Evolutionary conservation across 2,329 filamentous ascomycete genomes (phyloP).

Genomic region (Aspergillus sp.): DNA sequence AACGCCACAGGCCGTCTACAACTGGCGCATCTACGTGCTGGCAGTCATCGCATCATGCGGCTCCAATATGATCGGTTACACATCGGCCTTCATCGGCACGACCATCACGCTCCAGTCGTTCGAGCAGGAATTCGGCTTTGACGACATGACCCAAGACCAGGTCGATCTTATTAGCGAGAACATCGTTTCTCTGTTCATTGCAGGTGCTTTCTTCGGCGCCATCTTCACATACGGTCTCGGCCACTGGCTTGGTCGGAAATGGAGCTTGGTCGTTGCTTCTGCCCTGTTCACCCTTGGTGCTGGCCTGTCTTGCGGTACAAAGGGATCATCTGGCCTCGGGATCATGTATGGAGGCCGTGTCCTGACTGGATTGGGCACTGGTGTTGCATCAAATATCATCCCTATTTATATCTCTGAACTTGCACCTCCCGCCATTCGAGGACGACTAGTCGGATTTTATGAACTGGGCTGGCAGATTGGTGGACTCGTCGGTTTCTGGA

Average conservation of each 20-base stretch:
- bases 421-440: conserved; percentile 58
- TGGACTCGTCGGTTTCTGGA: conserved; percentile 53
- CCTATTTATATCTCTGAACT: conserved; percentile 63
- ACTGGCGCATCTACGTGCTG: conserved; percentile 58
- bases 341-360: conserved; percentile 59
- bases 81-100: conserved; percentile 76
- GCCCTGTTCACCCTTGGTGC: conserved; percentile 69
- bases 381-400: conserved; percentile 56
- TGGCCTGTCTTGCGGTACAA: conserved; percentile 70
- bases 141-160: conserved; percentile 52
- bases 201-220: conserved; percentile 78
- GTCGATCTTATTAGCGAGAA: conserved; percentile 62
- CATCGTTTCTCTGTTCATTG: conserved; percentile 79
- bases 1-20: conserved; percentile 59
- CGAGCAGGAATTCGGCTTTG: conserved; percentile 61
- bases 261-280: conserved; percentile 61
- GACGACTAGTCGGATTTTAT: conserved; percentile 58
- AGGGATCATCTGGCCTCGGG: conserved; percentile 60
- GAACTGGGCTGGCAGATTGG: conserved; percentile 57
- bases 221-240: conserved; percentile 65
- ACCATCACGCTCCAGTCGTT: conserved; percentile 72
- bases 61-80: conserved; percentile 61
- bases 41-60: conserved; percentile 57
- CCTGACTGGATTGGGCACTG: conserved; percentile 57
- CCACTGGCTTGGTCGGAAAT: conserved; percentile 67